These are phyloP conservation scores for Cordyceps pruinosa DNA, from an alignment of 2,329 filamentous ascomycete genomes.

Conservation along the genomic window DNA sequence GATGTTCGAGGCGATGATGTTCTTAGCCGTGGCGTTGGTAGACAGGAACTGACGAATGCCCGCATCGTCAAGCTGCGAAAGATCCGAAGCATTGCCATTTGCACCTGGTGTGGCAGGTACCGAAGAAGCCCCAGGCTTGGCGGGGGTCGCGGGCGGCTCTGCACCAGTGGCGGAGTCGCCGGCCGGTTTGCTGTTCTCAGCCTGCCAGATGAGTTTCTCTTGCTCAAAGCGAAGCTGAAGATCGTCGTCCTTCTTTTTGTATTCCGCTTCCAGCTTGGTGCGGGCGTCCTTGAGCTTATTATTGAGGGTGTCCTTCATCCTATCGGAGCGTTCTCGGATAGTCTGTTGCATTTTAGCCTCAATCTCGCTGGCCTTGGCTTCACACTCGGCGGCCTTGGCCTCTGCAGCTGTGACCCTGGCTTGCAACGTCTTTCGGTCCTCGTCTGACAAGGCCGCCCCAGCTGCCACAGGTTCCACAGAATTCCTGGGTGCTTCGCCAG, in stretches of 20 bases:
- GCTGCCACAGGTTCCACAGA: slow-evolving; percentile 13
- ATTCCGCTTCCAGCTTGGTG: slow-evolving; percentile 43
- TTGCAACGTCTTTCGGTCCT: slow-evolving; percentile 55
- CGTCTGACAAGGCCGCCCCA: slow-evolving; percentile 39
- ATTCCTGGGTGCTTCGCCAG: slow-evolving; percentile 21
- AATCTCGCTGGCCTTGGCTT: slow-evolving; percentile 55
- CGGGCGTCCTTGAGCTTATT: slow-evolving; percentile 64
- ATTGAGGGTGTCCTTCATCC: slow-evolving; percentile 61
- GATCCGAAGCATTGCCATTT: slow-evolving; percentile 29
- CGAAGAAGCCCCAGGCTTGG: slow-evolving; percentile 29
- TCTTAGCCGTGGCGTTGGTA: slow-evolving; percentile 50
- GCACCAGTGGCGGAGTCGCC: slow-evolving; percentile 15
- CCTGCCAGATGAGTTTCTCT: slow-evolving; percentile 55
- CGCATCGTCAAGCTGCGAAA: slow-evolving; percentile 45
- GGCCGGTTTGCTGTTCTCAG: slow-evolving; percentile 37
- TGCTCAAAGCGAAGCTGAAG: slow-evolving; percentile 53
- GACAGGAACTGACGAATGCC: slow-evolving; percentile 51
- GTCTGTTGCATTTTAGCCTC: slow-evolving; percentile 55
- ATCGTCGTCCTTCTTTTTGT: slow-evolving; percentile 47
- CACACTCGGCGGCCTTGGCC: slow-evolving; percentile 55
- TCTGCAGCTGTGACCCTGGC: slow-evolving; percentile 55
- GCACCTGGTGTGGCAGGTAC: slow-evolving; percentile 29
- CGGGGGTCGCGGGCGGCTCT: slow-evolving; percentile 20
- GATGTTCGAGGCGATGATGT: slow-evolving; percentile 54
- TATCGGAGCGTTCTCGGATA: slow-evolving; percentile 59